phyloP scores from a whole-genome alignment of 148 eudicot genomes.

The Chenopodium suecicum region DNA sequence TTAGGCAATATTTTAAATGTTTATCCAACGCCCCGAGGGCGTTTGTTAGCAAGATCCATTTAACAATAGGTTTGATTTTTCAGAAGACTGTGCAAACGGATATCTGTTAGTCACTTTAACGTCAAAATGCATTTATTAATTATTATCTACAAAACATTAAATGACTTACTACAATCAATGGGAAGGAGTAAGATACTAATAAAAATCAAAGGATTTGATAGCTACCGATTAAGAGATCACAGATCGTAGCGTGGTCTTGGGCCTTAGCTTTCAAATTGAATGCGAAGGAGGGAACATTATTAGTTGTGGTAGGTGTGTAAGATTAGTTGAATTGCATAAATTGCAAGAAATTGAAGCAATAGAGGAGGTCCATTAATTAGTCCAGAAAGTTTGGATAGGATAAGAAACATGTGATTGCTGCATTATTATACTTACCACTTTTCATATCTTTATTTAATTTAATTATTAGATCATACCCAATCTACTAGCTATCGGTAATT shows the following conservation, averaged over 20 bases:
- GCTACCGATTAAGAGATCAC: background rate
- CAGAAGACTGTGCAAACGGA: no score
- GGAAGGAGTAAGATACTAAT: background rate
- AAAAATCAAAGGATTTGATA: background rate
- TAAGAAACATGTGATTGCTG: conserved; percentile 18
- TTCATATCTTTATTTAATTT: background rate
- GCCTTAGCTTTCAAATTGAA: conserved; percentile 17
- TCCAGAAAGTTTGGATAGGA: conserved; percentile 7
- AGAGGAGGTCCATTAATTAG: background rate
- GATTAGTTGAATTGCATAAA: background rate
- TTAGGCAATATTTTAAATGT: no score
- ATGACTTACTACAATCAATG: background rate
- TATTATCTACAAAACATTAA: background rate
- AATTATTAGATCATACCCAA: background rate
- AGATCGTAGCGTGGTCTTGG: conserved; percentile 1
- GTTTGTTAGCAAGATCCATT: no score
- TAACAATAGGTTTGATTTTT: no score
- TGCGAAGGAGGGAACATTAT: background rate
- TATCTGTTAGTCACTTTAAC: no score
- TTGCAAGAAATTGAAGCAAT: conserved; percentile 11
- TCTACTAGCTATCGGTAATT: no score
- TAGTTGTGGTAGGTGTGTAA: conserved; percentile 7
- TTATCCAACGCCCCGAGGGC: no score
- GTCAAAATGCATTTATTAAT: no score
- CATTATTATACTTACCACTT: conserved; percentile 1